Evolutionary conservation across 2,329 filamentous ascomycete species (phyloP), one percentile per base, ranked within the genome.

Genomic region (Orbilia brochopaga): DNA sequence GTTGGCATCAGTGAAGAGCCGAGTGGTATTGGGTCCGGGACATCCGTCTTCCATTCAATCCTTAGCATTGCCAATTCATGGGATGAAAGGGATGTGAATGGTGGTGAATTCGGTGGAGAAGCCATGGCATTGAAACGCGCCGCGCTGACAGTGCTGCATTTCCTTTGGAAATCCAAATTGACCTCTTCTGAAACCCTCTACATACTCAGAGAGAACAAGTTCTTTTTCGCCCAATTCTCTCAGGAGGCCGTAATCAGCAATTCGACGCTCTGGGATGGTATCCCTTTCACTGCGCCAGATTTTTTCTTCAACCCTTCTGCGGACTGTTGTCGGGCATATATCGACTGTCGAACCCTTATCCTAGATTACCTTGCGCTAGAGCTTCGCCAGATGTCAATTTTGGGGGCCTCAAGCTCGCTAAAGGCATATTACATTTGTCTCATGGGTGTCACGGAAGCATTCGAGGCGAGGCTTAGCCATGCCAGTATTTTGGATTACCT

Each of bases 401-500:
- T 77, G 23, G 76, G 76, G 8, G 76, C 76, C n/a, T 74, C 76
- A 13, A 75, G 75, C 2, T 79, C 79, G 1, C 77, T 80, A 59
- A 80, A 75, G 51, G 80, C 82, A 46, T 80, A 80, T 57, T 81
- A 83, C 13, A 13, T 42, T 10, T 62, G 62, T 42, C 42, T 73
- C 3, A 73, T 67, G 62, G 69, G 69, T 5, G 69, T 73, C 11
- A 73, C 69, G 2, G 69, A 73, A 15, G 62, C 69, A 13, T 73
- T 73, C 44, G 69, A 59, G 11, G 23, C 15, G n/a, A 57, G 69
- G 42, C 17, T 73, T 11, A 67, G 32, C 23, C 69, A 91, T 66
- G 85, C 88, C 0, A 92, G 90, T 2, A 85, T 97, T 5, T 96
- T 97, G 77, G 92, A 97, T 74, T 84, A 97, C 21, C 94, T 96